These are phyloP conservation scores for Leptosphaerulina australis DNA, from an alignment of 2,329 filamentous ascomycete genomes.

Conservation along the genomic window DNA sequence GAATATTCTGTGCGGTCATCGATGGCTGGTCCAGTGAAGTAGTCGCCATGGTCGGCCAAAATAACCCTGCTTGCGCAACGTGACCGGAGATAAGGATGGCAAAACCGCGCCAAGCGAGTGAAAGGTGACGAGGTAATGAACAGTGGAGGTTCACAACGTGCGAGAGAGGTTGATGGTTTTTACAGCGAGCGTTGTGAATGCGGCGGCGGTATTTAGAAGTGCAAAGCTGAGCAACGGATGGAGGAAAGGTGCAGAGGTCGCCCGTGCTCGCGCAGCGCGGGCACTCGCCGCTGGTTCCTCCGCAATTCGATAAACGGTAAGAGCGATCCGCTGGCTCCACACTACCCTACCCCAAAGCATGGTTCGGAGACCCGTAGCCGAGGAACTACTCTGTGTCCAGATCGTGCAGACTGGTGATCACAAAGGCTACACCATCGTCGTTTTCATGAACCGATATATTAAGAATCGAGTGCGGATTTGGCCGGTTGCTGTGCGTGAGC, in stretches of 20 bases:
- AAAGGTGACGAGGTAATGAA: slow-evolving; percentile 7
- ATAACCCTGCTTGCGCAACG: slow-evolving; percentile 23
- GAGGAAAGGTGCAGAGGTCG: slow-evolving; percentile 20
- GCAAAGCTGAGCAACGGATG: slow-evolving; percentile 19
- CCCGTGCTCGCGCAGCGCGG: slow-evolving; percentile 31
- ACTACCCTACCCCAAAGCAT: slow-evolving; percentile 15
- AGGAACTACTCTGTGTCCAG: slow-evolving; percentile 11
- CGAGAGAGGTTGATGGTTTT: background rate
- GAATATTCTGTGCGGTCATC: slow-evolving; percentile 31
- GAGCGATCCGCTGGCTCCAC: slow-evolving; percentile 32
- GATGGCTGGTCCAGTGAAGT: slow-evolving; percentile 37
- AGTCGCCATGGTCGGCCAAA: slow-evolving; percentile 40
- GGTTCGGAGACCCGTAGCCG: slow-evolving; percentile 13
- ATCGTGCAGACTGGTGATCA: slow-evolving; percentile 4
- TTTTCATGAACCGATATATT: background rate
- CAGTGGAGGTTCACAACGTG: slow-evolving; percentile 1
- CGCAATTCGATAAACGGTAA: slow-evolving; percentile 35
- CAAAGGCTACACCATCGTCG: background rate
- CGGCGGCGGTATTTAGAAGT: slow-evolving; percentile 7
- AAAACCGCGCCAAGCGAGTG: slow-evolving; percentile 23
- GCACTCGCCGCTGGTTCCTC: slow-evolving; percentile 31
- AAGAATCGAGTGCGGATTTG: background rate
- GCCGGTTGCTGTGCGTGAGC: slow-evolving; percentile 8
- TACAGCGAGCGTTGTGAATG: slow-evolving; percentile 14
- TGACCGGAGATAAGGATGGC: slow-evolving; percentile 29